These are phyloP conservation scores for Pyrrhoderma noxium DNA, from an alignment of 1,284 basidiomycete species.

Conservation along the genomic window DNA sequence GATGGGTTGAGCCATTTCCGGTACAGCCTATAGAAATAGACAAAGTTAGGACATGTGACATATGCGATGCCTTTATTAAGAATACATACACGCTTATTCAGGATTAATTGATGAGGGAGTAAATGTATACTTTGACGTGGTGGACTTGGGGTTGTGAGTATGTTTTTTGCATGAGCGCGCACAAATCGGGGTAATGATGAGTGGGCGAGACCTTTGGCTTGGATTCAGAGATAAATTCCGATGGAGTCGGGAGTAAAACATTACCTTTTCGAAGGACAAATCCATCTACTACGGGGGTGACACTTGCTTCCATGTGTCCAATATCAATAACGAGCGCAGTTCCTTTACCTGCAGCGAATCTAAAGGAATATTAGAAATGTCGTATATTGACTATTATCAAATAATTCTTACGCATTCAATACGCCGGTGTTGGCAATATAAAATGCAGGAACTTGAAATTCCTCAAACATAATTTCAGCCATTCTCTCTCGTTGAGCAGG, in stretches of 20 bases:
- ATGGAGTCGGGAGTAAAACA: background rate
- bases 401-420: slow-evolving; percentile 74
- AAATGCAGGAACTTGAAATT: slow-evolving; percentile 90
- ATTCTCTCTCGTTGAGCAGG: slow-evolving; percentile 83
- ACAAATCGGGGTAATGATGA: slow-evolving; percentile 71
- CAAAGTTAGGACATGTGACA: background rate
- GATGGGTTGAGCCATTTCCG: slow-evolving; percentile 45
- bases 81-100: slow-evolving; percentile 55
- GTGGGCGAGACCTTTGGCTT: slow-evolving; percentile 51
- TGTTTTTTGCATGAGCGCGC: slow-evolving; percentile 64
- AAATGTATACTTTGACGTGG: slow-evolving; percentile 55
- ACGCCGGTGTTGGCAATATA: slow-evolving; percentile 98
- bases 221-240: background rate
- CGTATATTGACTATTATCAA: background rate
- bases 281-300: slow-evolving; percentile 95
- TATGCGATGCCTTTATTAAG: background rate
- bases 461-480: slow-evolving; percentile 96
- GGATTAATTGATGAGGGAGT: slow-evolving; percentile 82
- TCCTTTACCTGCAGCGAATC: slow-evolving; percentile 94
- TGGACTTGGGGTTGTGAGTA: slow-evolving; percentile 42
- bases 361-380: slow-evolving; percentile 26
- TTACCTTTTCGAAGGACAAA: slow-evolving; percentile 94
- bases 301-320: slow-evolving; percentile 82
- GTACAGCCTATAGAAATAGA: slow-evolving; percentile 43
- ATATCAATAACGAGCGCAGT: slow-evolving; percentile 94